A percentile compares a stretch with the other conserved stretches of the same genome.
phyloP scores from a whole-genome alignment of 2,329 filamentous ascomycete genomes.

The Meredithiella fracta region DNA sequence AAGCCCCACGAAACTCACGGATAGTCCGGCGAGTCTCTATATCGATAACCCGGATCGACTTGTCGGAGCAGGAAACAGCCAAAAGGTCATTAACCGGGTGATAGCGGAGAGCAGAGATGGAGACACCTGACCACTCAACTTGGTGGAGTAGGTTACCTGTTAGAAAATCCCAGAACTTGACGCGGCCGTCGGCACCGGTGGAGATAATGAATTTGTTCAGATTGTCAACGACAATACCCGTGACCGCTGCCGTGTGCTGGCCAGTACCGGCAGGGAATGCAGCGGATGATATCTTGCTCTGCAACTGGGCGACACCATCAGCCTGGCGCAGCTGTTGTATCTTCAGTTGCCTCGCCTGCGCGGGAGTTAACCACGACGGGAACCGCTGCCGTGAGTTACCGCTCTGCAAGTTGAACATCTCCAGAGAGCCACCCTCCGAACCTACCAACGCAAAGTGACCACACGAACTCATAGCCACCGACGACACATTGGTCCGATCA shows the following conservation, averaged over 20 bases:
- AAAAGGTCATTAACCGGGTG: slow-evolving; percentile 71
- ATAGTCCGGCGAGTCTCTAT: slow-evolving; percentile 81
- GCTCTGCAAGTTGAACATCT: slow-evolving; percentile 95
- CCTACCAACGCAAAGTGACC: slow-evolving; percentile 88
- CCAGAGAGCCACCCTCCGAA: slow-evolving; percentile 64
- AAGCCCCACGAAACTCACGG: slow-evolving; percentile 77
- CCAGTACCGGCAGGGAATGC: slow-evolving; percentile 39
- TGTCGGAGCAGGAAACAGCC: slow-evolving; percentile 76
- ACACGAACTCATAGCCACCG: slow-evolving; percentile 76
- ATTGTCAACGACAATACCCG: slow-evolving; percentile 75
- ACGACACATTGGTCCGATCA: slow-evolving; percentile 68
- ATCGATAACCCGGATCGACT: slow-evolving; percentile 76
- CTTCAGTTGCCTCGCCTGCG: slow-evolving; percentile 61
- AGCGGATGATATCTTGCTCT: slow-evolving; percentile 25
- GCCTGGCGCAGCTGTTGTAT: slow-evolving; percentile 43
- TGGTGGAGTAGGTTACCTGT: slow-evolving; percentile 65
- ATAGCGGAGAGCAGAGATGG: slow-evolving; percentile 59
- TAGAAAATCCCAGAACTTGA: slow-evolving; percentile 97
- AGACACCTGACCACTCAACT: slow-evolving; percentile 56
- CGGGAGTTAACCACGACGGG: slow-evolving; percentile 60
- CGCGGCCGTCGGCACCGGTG: slow-evolving; percentile 74
- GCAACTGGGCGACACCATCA: slow-evolving; percentile 39
- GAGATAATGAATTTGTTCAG: slow-evolving; percentile 76
- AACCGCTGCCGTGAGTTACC: slow-evolving; percentile 77
- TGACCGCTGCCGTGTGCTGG: slow-evolving; percentile 67